Base-by-base conservation (phyloP, 768 basidiomycete genomes). In the Mycena floridula region DNA sequence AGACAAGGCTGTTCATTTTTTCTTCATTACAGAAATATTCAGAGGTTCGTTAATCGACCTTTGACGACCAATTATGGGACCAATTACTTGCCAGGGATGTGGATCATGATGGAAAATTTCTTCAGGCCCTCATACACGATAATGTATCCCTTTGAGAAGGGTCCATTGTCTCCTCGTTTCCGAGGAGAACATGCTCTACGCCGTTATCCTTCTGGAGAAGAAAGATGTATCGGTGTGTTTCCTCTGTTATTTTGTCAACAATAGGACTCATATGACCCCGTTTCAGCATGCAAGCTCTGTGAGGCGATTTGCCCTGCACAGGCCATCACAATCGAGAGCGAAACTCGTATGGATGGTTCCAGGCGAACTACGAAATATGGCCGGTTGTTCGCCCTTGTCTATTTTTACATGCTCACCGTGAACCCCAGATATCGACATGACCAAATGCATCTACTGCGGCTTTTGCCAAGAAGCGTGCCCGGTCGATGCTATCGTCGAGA, bases 401-500 rank as follows among this genome's bases (percentile, higher is more conserved):
- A 13, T 15, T 35, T 35, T 3, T 18, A 18, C 18, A 3, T 35
- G 32, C 13, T 7, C 32, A 7, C 4, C 32, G 18, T 55, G 35
- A 9, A 32, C 38, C 42, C 23, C 52, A 94, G 91, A 98, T 68
- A 93, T 98, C 57, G 96, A 99, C 64, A 99, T 99, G 96, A 99
- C 96, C 48, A 98, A 94, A 75, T 98, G 96, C 69, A 99, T 99
- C 59, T 99, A 99, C 73, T 99, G 96, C 66, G 96, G 96, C 43
- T 98, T 97, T 76, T 98, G 96, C 65, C 95, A 98, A 67, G 96
- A 98, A 69, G 96, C 96, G 24, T 99, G 96, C 63, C 96, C 96
- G 2, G 96, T 98, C 46, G 96, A 98, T 67, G 96, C 96, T 48
- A 98, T 99, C 56, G 96, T 99, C 44, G 96, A 98, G 73, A 95